Conservation (phyloP, 768 basidiomycete species). For the Naematelia encephala region DNA sequence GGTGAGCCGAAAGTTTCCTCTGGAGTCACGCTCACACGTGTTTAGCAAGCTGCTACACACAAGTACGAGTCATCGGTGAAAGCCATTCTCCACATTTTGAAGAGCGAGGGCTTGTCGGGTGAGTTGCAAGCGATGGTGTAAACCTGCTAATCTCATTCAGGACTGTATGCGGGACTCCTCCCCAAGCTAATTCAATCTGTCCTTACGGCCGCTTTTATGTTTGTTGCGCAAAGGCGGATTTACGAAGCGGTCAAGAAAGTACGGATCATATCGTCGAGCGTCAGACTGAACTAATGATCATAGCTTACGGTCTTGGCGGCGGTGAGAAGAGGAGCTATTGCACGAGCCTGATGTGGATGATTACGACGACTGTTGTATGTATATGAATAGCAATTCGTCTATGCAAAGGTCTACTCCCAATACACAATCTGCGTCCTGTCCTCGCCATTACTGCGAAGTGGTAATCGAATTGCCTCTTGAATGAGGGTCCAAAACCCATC, state of each 20-base stretch:
- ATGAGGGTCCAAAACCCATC: conserved; percentile 16
- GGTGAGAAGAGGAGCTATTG: background rate
- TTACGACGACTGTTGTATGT: background rate
- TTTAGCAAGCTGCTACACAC: conserved; percentile 61
- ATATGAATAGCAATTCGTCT: background rate
- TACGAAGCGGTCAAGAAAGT: conserved; percentile 52
- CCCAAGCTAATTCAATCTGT: conserved; percentile 90
- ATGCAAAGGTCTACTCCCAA: conserved; percentile 12
- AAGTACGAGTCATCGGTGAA: conserved; percentile 72
- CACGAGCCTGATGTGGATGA: background rate
- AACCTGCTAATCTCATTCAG: conserved; percentile 52
- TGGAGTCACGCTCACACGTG: conserved; percentile 3
- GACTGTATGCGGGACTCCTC: conserved; percentile 79
- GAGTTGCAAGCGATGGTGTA: conserved; percentile 5
- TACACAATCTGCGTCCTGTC: conserved; percentile 13
- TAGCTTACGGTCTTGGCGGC: conserved; percentile 1
- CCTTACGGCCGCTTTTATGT: conserved; percentile 88
- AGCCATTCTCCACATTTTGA: conserved; percentile 72
- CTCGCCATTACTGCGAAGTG: background rate
- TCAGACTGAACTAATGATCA: background rate
- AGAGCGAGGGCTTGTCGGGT: conserved; percentile 60
- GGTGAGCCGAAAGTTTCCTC: conserved; percentile 22
- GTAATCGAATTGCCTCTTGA: conserved; percentile 14
- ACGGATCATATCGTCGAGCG: conserved; percentile 2
- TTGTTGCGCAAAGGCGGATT: conserved; percentile 75